Conservation (phyloP, 768 basidiomycete species). For the Boletus coccyginus region DNA sequence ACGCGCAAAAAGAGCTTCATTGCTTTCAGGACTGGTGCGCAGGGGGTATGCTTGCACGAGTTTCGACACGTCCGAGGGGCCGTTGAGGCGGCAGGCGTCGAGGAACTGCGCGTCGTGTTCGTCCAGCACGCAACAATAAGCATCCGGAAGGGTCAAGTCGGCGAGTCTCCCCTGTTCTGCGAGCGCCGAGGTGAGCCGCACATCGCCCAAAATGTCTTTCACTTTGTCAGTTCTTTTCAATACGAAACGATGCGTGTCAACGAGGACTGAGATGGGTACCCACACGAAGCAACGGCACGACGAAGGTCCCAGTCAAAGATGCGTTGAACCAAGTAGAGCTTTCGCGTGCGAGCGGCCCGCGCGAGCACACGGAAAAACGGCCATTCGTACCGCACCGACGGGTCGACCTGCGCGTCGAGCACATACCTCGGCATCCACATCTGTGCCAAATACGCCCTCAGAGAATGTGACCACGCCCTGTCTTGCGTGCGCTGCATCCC, state of each 20-base stretch:
- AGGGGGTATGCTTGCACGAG: conserved; percentile 4
- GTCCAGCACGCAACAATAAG: neutral
- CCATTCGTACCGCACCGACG: conserved; percentile 3
- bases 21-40: neutral
- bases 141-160: conserved; percentile 2
- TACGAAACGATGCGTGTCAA: neutral
- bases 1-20: neutral
- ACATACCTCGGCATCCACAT: conserved; percentile 13
- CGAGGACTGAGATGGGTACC: neutral
- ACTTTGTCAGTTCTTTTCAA: neutral
- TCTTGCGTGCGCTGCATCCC: neutral
- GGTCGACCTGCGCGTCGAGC: conserved; percentile 1
- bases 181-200: neutral
- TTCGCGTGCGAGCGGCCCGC: conserved; percentile 2
- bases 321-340: neutral
- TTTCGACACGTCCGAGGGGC: conserved; percentile 4
- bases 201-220: neutral
- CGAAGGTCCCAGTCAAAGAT: neutral
- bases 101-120: neutral
- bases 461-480: neutral
- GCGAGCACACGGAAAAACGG: neutral
- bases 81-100: neutral
- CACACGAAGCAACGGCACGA: neutral
- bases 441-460: conserved; percentile 4
- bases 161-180: neutral